Evolutionary conservation across 352 stramenopile genomes (phyloP).

Genomic region (Blastocystis sp.): DNA sequence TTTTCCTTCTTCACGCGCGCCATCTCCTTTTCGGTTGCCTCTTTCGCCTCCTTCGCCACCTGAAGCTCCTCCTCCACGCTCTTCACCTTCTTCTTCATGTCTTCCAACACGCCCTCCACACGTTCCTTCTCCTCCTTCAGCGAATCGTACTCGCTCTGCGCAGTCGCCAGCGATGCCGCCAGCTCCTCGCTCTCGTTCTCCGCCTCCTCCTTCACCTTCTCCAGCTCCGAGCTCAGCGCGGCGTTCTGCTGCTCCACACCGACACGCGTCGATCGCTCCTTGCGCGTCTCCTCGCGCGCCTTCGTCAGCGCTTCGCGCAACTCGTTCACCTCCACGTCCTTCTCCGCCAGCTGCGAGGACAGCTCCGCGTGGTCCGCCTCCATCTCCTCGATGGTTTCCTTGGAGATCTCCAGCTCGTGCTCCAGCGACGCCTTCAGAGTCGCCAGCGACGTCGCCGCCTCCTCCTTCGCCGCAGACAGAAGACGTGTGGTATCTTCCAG

Average conservation of each 20-base stretch:
- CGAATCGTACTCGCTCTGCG: background rate
- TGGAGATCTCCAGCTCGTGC: background rate
- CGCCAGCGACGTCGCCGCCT: background rate
- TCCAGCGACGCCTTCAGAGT: background rate
- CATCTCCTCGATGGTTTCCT: background rate
- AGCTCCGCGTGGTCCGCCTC: background rate
- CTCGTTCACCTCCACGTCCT: background rate
- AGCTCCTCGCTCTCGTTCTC: conserved; percentile 15
- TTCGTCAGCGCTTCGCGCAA: background rate
- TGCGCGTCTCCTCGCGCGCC: background rate
- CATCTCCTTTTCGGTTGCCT: background rate
- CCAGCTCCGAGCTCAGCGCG: background rate
- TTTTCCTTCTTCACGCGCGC: background rate
- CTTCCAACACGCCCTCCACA: background rate
- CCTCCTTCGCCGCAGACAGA: background rate
- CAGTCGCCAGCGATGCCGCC: background rate
- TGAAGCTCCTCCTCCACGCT: background rate
- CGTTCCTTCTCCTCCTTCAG: background rate
- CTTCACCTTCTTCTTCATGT: background rate
- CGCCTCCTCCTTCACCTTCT: background rate
- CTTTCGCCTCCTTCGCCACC: background rate
- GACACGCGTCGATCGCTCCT: background rate
- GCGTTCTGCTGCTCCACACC: background rate
- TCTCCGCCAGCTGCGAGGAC: background rate
- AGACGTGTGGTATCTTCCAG: background rate